Evolutionary conservation across 306 rosid species (phyloP).

Genomic region (Rosa chinensis): DNA sequence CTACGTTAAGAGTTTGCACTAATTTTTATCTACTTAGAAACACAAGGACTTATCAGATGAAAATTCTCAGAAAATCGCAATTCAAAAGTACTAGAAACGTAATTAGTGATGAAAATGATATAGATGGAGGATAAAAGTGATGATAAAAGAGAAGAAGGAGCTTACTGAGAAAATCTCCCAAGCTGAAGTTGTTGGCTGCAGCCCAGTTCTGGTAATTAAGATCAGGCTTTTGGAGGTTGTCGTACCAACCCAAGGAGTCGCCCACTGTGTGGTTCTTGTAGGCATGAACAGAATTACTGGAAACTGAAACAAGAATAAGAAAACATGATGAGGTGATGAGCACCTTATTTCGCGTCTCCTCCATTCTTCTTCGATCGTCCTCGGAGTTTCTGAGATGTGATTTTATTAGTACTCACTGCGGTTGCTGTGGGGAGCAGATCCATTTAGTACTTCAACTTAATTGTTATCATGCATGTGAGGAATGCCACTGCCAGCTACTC

Average conservation of each 20-base stretch:
- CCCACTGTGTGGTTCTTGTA: conserved; percentile 93
- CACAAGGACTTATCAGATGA: background rate
- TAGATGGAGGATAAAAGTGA: background rate
- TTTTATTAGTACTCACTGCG: too few relatives aligned
- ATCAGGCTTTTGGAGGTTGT: conserved; percentile 46
- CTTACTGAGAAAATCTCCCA: conserved; percentile 93
- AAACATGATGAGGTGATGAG: background rate
- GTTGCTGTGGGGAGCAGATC: background rate
- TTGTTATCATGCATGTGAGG: too few relatives aligned
- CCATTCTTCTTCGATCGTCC: background rate
- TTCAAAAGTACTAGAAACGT: too few relatives aligned
- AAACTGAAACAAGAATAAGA: background rate
- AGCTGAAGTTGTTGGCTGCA: conserved; percentile 56
- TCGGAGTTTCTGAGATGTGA: background rate
- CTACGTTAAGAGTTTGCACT: background rate
- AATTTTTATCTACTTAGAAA: background rate
- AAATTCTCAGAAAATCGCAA: background rate
- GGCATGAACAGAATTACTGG: conserved; percentile 35
- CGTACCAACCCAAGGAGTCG: conserved; percentile 88
- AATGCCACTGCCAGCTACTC: too few relatives aligned
- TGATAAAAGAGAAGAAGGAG: background rate
- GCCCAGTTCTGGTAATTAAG: conserved; percentile 79
- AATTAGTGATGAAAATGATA: background rate
- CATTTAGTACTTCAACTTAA: background rate
- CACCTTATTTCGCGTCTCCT: background rate